phyloP scores from a whole-genome alignment of 257 asterid genomes.

The Solanum boliviense region DNA sequence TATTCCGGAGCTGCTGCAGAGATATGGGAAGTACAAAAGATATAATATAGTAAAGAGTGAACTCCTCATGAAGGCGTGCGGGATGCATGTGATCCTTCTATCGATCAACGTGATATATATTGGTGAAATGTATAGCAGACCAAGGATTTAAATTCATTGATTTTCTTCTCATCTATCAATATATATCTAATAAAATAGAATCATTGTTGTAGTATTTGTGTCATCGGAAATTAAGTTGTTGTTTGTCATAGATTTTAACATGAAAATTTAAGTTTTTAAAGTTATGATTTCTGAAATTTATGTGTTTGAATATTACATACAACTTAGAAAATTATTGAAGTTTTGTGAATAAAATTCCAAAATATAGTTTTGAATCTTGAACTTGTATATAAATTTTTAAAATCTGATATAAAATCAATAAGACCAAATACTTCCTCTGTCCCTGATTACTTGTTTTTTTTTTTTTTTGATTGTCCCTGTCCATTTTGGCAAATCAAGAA shows the following conservation, averaged over 20 bases:
- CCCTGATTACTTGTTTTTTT: too few relatives aligned
- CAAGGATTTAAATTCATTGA: background rate
- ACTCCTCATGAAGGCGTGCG: slow-evolving; percentile 17
- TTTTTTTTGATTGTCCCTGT: too few relatives aligned
- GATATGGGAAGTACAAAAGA: slow-evolving; percentile 27
- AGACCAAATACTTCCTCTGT: background rate
- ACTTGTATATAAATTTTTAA: background rate
- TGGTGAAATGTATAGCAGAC: background rate
- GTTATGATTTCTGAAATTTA: too few relatives aligned
- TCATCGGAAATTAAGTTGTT: background rate
- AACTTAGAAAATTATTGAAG: background rate
- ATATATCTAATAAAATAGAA: background rate
- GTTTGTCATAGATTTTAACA: background rate
- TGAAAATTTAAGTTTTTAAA: too few relatives aligned
- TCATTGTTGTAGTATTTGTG: background rate
- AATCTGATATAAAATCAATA: too few relatives aligned
- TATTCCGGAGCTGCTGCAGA: background rate
- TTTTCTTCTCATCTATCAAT: background rate
- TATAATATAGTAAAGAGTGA: slow-evolving; percentile 13
- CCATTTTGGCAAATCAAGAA: too few relatives aligned
- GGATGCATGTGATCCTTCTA: background rate
- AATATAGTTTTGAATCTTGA: background rate
- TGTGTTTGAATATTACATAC: background rate
- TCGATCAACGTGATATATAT: background rate
- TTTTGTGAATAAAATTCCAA: background rate